Conservation (phyloP, 164 flowering plant genomes). For the Annona cherimola region DNA sequence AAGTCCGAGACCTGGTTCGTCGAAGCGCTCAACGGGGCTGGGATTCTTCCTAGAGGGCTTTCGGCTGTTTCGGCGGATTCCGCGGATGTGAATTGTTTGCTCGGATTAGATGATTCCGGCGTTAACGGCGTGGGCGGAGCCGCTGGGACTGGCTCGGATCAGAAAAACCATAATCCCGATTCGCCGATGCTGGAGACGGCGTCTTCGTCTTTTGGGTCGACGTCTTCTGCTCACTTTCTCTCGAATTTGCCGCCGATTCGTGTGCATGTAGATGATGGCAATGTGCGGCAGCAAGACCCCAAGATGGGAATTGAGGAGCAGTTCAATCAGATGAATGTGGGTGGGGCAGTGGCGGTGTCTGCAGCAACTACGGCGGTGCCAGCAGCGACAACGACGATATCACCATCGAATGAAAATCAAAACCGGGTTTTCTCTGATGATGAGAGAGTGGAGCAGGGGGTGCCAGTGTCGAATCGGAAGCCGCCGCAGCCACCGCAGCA, state of each 20-base stretch:
- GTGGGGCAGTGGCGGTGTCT: background rate
- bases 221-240: constrained; percentile 64
- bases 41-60: constrained; percentile 43
- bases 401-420: constrained; percentile 37
- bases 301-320: constrained; percentile 63
- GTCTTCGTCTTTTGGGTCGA: constrained; percentile 64
- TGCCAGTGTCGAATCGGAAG: constrained; percentile 34
- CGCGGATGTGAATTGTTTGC: constrained; percentile 36
- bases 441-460: constrained; percentile 75
- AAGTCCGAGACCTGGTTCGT: constrained; percentile 87
- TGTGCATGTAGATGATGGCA: constrained; percentile 51
- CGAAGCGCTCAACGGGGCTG: constrained; percentile 62
- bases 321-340: constrained; percentile 50
- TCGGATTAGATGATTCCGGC: constrained; percentile 39
- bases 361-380: constrained; percentile 10
- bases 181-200: constrained; percentile 55
- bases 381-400: constrained; percentile 18
- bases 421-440: constrained; percentile 62
- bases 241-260: constrained; percentile 68
- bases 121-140: background rate
- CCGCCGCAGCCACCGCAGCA: constrained; percentile 19
- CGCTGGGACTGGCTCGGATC: background rate
- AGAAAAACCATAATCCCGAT: background rate
- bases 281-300: constrained; percentile 27
- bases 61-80: constrained; percentile 46